Evolutionary conservation across 179 eudicot genomes (phyloP), one percentile per base, ranked within the genome.

Genomic region (Beta lomatogona): DNA sequence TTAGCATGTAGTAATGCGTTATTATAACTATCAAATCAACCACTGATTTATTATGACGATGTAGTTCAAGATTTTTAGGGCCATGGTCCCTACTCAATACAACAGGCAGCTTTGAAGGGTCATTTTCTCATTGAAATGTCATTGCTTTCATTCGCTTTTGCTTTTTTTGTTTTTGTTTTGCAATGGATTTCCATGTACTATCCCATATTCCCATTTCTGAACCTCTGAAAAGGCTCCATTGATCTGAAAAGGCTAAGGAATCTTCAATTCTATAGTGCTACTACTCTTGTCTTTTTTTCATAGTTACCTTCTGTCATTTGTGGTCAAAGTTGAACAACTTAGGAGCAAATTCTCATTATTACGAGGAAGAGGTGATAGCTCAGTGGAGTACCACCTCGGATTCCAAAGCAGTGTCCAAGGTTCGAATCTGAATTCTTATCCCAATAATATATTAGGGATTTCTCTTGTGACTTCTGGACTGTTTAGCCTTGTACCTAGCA

Each of bases 91-190:
- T 28, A 28, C n/a, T 28, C 9, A 21, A 48, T 31, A 15, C 41
- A 81, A 55, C 71, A 58, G 64, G 50, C 53, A 44, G 58, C 63
- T 58, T 54, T 77, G 76, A 67, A 58, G 72, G 73, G 80, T 58
- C 77, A 22, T 59, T 76, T 68, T 60, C 71, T 16, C 64, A 60
- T 28, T 52, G 80, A 77, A 31, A 63, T 71, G 61, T 70, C 25
- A 50, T 48, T 28, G 25, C 52, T 25, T 72, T 63, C 31, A 46
- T 76, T 31, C 58, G 76, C 80, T 45, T 75, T 68, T 58, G 61
- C 80, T 50, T 81, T 63, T 73, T 55, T 10, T n/a, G n/a, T n/a
- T 44, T 6, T 36, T 6, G 60, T 58, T 2, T 25, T 76, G 50
- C 28, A 59, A 69, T 8, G 63, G 19, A 12, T 70, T 64, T 36